Evolutionary conservation across 306 rosid genomes (phyloP).

Genomic region (Castanospermum australe): DNA sequence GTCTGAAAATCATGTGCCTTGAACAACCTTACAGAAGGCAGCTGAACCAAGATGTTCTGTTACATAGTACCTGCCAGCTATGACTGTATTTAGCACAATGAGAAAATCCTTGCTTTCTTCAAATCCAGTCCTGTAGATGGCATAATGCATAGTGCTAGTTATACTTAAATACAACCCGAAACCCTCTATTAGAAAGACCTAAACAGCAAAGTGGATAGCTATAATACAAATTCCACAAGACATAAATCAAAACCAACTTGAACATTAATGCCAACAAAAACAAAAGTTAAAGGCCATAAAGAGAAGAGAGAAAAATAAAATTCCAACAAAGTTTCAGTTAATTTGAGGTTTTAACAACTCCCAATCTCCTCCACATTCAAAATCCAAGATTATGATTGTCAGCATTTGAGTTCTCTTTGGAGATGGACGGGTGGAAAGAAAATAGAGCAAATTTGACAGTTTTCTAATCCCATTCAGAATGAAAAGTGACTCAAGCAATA

Average conservation of each 20-base stretch:
- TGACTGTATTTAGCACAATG: slow-evolving; percentile 71
- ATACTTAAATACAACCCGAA: slow-evolving; percentile 31
- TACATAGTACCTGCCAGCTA: slow-evolving; percentile 85
- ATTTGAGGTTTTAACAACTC: slow-evolving; percentile 5
- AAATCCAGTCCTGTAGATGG: slow-evolving; percentile 87
- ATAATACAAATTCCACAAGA: slow-evolving; percentile 3
- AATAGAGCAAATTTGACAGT: not conserved
- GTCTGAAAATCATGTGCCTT: slow-evolving; percentile 89
- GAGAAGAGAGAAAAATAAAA: slow-evolving; percentile 15
- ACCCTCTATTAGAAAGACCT: slow-evolving; percentile 25
- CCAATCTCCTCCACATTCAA: slow-evolving; percentile 14
- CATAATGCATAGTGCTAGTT: slow-evolving; percentile 38
- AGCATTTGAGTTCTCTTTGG: not conserved
- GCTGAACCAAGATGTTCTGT: slow-evolving; percentile 96
- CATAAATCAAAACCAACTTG: slow-evolving; percentile 20
- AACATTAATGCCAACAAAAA: too few relatives aligned
- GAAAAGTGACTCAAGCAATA: not conserved
- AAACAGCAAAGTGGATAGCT: not conserved
- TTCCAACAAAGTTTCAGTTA: not conserved
- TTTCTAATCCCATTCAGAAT: not conserved
- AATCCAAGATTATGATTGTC: not conserved
- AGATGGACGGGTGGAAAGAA: not conserved
- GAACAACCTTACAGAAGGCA: slow-evolving; percentile 94
- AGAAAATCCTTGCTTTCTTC: slow-evolving; percentile 96
- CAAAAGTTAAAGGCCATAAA: not conserved